Evolutionary conservation across 2,329 filamentous ascomycete species (phyloP).

Genomic region (Parastagonospora nodorum): DNA sequence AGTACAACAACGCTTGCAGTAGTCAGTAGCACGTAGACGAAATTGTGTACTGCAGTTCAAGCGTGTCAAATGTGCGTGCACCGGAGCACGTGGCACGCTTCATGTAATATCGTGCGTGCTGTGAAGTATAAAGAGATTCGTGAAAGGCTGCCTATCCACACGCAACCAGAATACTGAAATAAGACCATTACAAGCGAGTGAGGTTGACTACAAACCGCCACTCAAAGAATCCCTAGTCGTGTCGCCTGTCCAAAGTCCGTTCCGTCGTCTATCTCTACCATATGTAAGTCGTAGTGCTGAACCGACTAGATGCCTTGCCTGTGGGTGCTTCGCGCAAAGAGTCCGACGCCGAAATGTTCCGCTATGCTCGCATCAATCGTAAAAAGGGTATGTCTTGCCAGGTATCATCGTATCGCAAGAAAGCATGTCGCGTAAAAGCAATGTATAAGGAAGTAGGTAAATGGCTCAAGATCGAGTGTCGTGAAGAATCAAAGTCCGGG

Average conservation of each 20-base stretch:
- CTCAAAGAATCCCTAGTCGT: slow-evolving; percentile 19
- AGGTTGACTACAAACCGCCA: slow-evolving; percentile 24
- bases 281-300: slow-evolving; percentile 23
- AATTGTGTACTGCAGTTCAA: background rate
- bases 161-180: slow-evolving; percentile 20
- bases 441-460: slow-evolving; percentile 22
- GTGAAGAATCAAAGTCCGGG: slow-evolving; percentile 8
- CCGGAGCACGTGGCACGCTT: slow-evolving; percentile 31
- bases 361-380: slow-evolving; percentile 45
- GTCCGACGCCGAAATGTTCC: slow-evolving; percentile 31
- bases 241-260: slow-evolving; percentile 12
- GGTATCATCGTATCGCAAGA: slow-evolving; percentile 37
- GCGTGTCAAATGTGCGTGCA: background rate
- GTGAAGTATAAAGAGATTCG: slow-evolving; percentile 23
- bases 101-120: slow-evolving; percentile 32
- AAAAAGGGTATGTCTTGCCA: slow-evolving; percentile 45
- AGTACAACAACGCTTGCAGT: too few relatives aligned
- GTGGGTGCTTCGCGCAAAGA: slow-evolving; percentile 8
- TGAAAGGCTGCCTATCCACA: slow-evolving; percentile 18
- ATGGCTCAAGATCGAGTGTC: slow-evolving; percentile 25
- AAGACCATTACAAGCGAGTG: slow-evolving; percentile 28
- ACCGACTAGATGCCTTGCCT: slow-evolving; percentile 26
- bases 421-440: slow-evolving; percentile 29
- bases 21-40: background rate
- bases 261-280: slow-evolving; percentile 26